Base-by-base conservation (phyloP, 306 rosid species). In the Vigna nakashimae region DNA sequence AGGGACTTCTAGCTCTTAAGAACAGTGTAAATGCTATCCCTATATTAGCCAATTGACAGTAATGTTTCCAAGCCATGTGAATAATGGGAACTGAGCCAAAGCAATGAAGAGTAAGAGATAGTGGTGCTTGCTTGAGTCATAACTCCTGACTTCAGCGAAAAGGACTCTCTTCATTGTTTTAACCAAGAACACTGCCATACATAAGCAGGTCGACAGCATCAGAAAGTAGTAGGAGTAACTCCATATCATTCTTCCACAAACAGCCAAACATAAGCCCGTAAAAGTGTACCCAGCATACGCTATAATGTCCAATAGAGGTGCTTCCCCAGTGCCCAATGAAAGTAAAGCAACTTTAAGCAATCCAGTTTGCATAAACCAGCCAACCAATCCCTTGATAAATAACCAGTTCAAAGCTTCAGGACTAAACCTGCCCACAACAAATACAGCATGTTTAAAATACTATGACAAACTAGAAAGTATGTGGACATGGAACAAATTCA, bases 131-230 rank as follows among this genome's bases (percentile, higher is more conserved):
- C 91, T 91, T 5, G 99, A 92, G 82, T 95, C 97, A 73, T 87
- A 92, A 74, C 88, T 92, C 81, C 98, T 88, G 74, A 90, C 92
- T 84, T 91, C 98, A 0, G 98, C 98, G 63, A 95, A 92, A 52
- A 95, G 94, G 57, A 92, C 98, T 75, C 99, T 87, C 80, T 95
- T 92, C 96, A 92, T 89, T 6, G 97, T 92, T 87, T 95, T 95
- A 87, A 95, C 99, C 86, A 95, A 86, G 82, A 95, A 95, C 26
- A 90, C 68, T 85, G 94, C 99, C 98, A 92, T 95, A 90, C 96
- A 91, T 73, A 92, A 52, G 74, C 97, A 91, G 83, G 97, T 79
- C 89, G 91, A 92, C 14, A 93, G 96, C 96, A 95, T 88, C 74
- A 95, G 78, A 85, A 91, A 81, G 77, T 92, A 95, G 88, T 92